phyloP scores from a whole-genome alignment of 225 moss, liverwort and hornwort genomes.

The Asterella californica region DNA sequence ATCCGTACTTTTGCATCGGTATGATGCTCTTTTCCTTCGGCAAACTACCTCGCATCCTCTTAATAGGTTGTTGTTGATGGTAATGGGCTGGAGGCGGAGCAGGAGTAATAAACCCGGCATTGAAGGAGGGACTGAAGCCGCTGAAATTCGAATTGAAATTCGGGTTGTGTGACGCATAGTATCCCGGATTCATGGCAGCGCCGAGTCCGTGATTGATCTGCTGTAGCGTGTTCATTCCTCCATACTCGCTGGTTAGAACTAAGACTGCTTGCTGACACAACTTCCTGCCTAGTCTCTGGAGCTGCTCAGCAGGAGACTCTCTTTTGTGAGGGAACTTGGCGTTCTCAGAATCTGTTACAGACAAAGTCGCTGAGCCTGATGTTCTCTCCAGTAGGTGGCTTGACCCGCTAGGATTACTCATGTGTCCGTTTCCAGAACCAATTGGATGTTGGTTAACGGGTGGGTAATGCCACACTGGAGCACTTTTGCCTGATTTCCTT shows the following conservation, averaged over 20 bases:
- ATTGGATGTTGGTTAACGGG: slow-evolving; percentile 10
- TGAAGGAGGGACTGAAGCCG: slow-evolving; percentile 20
- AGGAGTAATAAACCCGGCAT: neutral
- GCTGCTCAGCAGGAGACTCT: slow-evolving; percentile 46
- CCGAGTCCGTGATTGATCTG: slow-evolving; percentile 29
- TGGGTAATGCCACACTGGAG: slow-evolving; percentile 27
- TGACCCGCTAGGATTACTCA: slow-evolving; percentile 24
- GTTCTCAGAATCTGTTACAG: slow-evolving; percentile 26
- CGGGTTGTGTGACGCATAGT: neutral
- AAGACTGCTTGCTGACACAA: slow-evolving; percentile 42
- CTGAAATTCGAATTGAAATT: slow-evolving; percentile 7
- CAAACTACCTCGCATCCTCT: slow-evolving; percentile 31
- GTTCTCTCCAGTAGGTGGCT: slow-evolving; percentile 22
- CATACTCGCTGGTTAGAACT: slow-evolving; percentile 32
- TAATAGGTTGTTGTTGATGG: slow-evolving; percentile 22
- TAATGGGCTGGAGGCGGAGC: slow-evolving; percentile 1
- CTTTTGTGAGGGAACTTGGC: slow-evolving; percentile 26
- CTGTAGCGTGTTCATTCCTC: slow-evolving; percentile 26
- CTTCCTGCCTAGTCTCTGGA: slow-evolving; percentile 40
- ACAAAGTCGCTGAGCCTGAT: slow-evolving; percentile 27
- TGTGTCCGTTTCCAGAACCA: slow-evolving; percentile 13
- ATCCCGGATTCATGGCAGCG: slow-evolving; percentile 16
- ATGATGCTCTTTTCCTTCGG: slow-evolving; percentile 27
- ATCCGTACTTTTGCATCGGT: slow-evolving; percentile 23
- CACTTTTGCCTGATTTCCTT: slow-evolving; percentile 28